phyloP scores from a whole-genome alignment of 2,329 filamentous ascomycete genomes.

The Pseudogymnoascus sp. region DNA sequence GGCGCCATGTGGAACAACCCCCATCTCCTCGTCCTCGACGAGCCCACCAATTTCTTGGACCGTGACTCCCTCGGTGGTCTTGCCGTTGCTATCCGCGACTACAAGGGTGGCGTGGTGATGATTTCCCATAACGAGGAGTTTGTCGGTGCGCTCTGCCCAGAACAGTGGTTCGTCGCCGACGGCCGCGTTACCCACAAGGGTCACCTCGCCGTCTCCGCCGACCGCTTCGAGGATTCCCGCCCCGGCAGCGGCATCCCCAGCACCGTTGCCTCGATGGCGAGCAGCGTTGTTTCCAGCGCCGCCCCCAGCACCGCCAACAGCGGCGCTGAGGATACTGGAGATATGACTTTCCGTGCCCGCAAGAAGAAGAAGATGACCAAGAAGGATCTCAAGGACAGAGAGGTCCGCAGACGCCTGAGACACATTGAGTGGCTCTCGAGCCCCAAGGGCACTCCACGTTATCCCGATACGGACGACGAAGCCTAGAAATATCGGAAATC shows the following conservation, averaged over 20 bases:
- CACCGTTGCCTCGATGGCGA: slow-evolving; percentile 48
- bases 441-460: slow-evolving; percentile 53
- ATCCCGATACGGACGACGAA: slow-evolving; percentile 24
- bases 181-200: slow-evolving; percentile 82
- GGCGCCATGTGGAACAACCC: slow-evolving; percentile 99
- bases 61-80: slow-evolving; percentile 94
- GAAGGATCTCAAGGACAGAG: slow-evolving; percentile 89
- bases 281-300: slow-evolving; percentile 44
- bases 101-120: slow-evolving; percentile 97
- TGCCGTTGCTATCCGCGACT: slow-evolving; percentile 95
- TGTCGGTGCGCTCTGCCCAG: slow-evolving; percentile 86
- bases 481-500: neutral
- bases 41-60: slow-evolving; percentile 98
- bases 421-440: slow-evolving; percentile 81
- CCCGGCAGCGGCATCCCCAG: slow-evolving; percentile 54
- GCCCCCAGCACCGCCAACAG: slow-evolving; percentile 62
- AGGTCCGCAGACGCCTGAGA: slow-evolving; percentile 75
- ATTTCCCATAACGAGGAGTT: slow-evolving; percentile 99
- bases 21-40: slow-evolving; percentile 91
- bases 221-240: slow-evolving; percentile 79
- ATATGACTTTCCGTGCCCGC: slow-evolving; percentile 77
- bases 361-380: slow-evolving; percentile 99
- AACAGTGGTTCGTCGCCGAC: slow-evolving; percentile 91
- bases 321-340: slow-evolving; percentile 70
- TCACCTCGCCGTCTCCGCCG: slow-evolving; percentile 60